Evolutionary conservation across 495 filamentous ascomycete genomes (phyloP), one percentile per base, ranked within the genome.

Genomic region (Opeltia flavorubescens): DNA sequence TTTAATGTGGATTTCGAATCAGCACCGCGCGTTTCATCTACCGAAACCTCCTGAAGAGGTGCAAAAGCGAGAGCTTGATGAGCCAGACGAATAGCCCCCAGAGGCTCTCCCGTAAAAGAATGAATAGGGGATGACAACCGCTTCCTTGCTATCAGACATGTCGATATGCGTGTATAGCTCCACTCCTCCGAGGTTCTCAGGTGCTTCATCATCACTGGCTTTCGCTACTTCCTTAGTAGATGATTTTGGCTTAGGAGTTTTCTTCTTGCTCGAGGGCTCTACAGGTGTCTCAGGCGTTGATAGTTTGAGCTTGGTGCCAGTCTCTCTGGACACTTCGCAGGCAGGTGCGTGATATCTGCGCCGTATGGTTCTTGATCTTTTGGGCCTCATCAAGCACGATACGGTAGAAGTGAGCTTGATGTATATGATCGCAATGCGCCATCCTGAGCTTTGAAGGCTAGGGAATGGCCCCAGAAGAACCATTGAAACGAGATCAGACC

Each of bases 391-490:
- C n/a, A n/a, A n/a, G n/a, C n/a, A n/a, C n/a, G n/a, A n/a, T n/a
- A n/a, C n/a, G n/a, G n/a, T n/a, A n/a, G n/a, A n/a, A n/a, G n/a
- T n/a, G n/a, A n/a, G n/a, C n/a, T n/a, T n/a, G n/a, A n/a, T n/a
- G n/a, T n/a, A n/a, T n/a, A n/a, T n/a, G n/a, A n/a, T n/a, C n/a
- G n/a, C n/a, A n/a, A n/a, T n/a, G n/a, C n/a, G n/a, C n/a, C n/a
- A n/a, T n/a, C n/a, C n/a, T n/a, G n/a, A n/a, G n/a, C n/a, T n/a
- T n/a, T n/a, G 70, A 95, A 98, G 36, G 89, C 76, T 28, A 98
- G 70, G 3, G 87, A 94, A 62, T 89, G 95, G 31, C 91, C 91
- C 91, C 89, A 96, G 74, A 98, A 94, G 72, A 96, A 98, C 89
- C 91, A 98, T 64, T 96, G 89, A 68, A 98, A 94, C 21, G 80